Conservation (phyloP, 495 filamentous ascomycete species). For the Penicillium canariense region DNA sequence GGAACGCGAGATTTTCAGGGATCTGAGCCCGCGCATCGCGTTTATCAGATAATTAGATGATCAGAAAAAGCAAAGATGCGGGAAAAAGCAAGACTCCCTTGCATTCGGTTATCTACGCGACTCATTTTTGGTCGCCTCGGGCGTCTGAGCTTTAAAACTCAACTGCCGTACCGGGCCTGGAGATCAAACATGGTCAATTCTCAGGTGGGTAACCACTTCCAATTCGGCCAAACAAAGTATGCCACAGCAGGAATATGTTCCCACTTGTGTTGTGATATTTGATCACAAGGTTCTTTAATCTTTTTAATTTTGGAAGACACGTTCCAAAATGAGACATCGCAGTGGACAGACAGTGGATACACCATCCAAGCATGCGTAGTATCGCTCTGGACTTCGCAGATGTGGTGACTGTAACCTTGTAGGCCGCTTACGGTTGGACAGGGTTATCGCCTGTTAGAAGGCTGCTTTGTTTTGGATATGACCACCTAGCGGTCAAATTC, state of each 20-base stretch:
- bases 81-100: background rate
- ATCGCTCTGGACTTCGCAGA: no score
- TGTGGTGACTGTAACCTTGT: no score
- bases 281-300: background rate
- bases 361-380: no score
- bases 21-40: background rate
- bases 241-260: background rate
- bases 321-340: no score
- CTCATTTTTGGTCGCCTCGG: conserved; percentile 7
- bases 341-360: no score
- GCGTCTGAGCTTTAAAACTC: conserved; percentile 5
- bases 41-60: conserved; percentile 1
- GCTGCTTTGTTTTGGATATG: no score
- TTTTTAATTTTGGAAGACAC: no score
- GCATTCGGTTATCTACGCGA: background rate
- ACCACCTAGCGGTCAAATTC: no score
- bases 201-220: background rate
- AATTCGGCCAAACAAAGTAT: background rate
- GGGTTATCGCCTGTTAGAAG: no score
- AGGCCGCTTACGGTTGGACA: no score
- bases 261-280: background rate
- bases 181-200: background rate
- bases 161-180: no score
- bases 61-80: no score
- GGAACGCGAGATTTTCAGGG: background rate